Conservation (phyloP, 768 basidiomycete species). For the Lactarius hatsudake region DNA sequence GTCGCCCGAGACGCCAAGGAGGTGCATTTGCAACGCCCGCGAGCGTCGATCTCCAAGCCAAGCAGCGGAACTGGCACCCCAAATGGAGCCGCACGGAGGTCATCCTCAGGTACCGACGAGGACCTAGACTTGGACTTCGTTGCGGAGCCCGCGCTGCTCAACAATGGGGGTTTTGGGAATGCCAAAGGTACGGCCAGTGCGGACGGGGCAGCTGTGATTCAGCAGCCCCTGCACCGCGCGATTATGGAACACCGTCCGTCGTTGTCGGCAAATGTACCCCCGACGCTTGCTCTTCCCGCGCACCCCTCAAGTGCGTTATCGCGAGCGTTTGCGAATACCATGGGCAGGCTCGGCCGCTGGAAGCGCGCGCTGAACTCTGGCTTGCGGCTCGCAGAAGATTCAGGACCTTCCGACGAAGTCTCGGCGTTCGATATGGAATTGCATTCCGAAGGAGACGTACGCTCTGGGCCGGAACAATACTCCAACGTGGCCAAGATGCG, state of each 20-base stretch:
- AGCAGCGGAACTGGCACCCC: slow-evolving; percentile 19
- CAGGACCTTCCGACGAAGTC: slow-evolving; percentile 39
- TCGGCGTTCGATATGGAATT: slow-evolving; percentile 72
- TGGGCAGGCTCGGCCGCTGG: slow-evolving; percentile 81
- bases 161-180: slow-evolving; percentile 24
- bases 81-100: slow-evolving; percentile 32
- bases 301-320: slow-evolving; percentile 62
- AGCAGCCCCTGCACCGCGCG: slow-evolving; percentile 57
- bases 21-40: slow-evolving; percentile 40
- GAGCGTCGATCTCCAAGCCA: slow-evolving; percentile 38
- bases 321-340: slow-evolving; percentile 74
- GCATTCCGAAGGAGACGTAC: slow-evolving; percentile 57
- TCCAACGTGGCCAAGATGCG: slow-evolving; percentile 49
- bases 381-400: slow-evolving; percentile 34
- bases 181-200: slow-evolving; percentile 12
- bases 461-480: slow-evolving; percentile 65
- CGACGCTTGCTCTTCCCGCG: slow-evolving; percentile 48
- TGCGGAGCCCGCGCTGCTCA: slow-evolving; percentile 42
- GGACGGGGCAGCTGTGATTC: slow-evolving; percentile 40
- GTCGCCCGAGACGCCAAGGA: slow-evolving; percentile 80
- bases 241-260: slow-evolving; percentile 47
- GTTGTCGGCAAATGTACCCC: slow-evolving; percentile 36
- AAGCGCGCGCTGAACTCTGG: slow-evolving; percentile 67
- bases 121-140: slow-evolving; percentile 80
- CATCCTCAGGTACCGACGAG: slow-evolving; percentile 50